These are phyloP conservation scores for Hanseniaspora hatyaiensis DNA, from an alignment of 805 yeast species.

Conservation along the genomic window DNA sequence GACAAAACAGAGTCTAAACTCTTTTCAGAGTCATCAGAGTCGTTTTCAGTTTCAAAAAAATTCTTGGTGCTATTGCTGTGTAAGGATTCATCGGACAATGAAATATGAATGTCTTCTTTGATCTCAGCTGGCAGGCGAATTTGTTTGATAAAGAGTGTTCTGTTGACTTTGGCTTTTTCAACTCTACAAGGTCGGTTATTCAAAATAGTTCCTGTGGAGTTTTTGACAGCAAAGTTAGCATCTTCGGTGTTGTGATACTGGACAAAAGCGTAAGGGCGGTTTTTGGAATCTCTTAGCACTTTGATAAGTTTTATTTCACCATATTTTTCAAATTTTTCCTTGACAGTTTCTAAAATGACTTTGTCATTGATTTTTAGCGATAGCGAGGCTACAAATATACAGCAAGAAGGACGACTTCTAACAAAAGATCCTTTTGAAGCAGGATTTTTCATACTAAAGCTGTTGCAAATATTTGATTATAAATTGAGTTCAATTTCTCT, in stretches of 20 bases:
- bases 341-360: conserved; percentile 56
- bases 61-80: too few relatives aligned
- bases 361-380: conserved; percentile 57
- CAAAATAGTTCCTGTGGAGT: conserved; percentile 56
- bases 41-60: conserved; percentile 3
- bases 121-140: too few relatives aligned
- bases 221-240: conserved; percentile 52
- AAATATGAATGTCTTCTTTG: too few relatives aligned
- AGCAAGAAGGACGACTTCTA: conserved; percentile 50
- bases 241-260: conserved; percentile 65
- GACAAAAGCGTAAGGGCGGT: conserved; percentile 86
- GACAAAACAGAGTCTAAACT: too few relatives aligned
- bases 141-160: conserved; percentile 58
- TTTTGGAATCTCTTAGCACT: conserved; percentile 67
- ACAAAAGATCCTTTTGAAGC: background rate
- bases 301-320: conserved; percentile 65
- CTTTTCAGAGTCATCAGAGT: background rate
- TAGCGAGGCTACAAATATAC: conserved; percentile 80
- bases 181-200: conserved; percentile 73
- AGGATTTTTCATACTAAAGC: too few relatives aligned
- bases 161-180: conserved; percentile 82
- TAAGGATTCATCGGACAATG: too few relatives aligned
- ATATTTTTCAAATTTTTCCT: conserved; percentile 55
- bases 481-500: background rate
- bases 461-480: too few relatives aligned